A percentile compares a stretch with the other conserved stretches of the same genome.
Conservation (phyloP, 2,329 filamentous ascomycete species). For the Claviceps digitariae region DNA sequence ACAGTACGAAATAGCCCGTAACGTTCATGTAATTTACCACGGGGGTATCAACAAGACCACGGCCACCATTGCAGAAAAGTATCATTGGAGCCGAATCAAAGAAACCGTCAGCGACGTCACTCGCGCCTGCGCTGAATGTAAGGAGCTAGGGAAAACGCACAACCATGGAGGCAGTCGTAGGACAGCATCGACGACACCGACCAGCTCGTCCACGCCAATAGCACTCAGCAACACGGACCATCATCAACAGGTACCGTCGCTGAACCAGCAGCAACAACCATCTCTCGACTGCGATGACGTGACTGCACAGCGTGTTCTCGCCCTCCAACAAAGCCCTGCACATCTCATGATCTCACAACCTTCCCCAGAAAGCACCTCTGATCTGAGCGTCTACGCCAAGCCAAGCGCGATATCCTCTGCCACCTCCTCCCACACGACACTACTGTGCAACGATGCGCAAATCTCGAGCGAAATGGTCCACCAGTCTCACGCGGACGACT, state of each 20-base stretch:
- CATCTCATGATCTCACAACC: conserved; percentile 15
- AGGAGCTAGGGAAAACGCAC: conserved; percentile 54
- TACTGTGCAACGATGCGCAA: not conserved
- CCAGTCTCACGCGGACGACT: conserved; percentile 10
- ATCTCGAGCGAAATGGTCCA: not conserved
- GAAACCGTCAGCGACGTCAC: conserved; percentile 94
- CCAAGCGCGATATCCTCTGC: conserved; percentile 34
- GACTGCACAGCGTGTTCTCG: conserved; percentile 13
- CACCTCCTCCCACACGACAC: not conserved
- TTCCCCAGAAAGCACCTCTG: conserved; percentile 13
- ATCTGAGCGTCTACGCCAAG: conserved; percentile 31
- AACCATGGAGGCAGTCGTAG: conserved; percentile 16
- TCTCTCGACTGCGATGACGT: conserved; percentile 7
- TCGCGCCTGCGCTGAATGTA: conserved; percentile 80
- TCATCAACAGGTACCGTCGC: not conserved
- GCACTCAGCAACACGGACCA: not conserved
- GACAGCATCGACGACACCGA: not conserved
- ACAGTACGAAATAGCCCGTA: conserved; percentile 79
- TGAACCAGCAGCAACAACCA: not conserved
- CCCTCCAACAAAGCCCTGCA: conserved; percentile 18
- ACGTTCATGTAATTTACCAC: conserved; percentile 62
- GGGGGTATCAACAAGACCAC: conserved; percentile 98
- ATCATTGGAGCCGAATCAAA: conserved; percentile 97
- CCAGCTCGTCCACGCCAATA: not conserved
- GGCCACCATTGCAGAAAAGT: conserved; percentile 81